A percentile compares a stretch with the other conserved stretches of the same genome.
These are phyloP conservation scores for Talaromyces pinophilus DNA, from an alignment of 2,329 filamentous ascomycete genomes.

Conservation along the genomic window DNA sequence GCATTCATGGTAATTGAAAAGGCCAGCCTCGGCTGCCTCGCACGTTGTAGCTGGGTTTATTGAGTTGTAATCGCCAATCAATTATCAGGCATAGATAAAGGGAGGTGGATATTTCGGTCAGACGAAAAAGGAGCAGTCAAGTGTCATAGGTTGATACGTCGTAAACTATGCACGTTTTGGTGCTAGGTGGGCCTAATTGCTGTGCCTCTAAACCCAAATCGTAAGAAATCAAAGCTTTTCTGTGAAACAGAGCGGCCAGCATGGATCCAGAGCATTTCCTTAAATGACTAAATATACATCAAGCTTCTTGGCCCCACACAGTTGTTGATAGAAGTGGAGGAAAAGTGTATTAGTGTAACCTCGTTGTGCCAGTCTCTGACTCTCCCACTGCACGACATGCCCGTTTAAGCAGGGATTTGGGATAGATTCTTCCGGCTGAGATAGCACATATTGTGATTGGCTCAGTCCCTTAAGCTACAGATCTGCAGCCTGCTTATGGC, in stretches of 20 bases:
- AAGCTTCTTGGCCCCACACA: neutral
- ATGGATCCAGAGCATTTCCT: neutral
- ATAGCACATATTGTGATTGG: neutral
- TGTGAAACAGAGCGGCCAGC: neutral
- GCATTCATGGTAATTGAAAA: neutral
- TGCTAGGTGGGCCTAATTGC: neutral
- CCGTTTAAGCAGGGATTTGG: neutral
- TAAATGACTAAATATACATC: neutral
- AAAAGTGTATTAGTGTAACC: neutral
- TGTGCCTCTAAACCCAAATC: neutral
- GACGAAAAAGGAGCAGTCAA: neutral
- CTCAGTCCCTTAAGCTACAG: neutral
- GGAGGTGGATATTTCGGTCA: neutral
- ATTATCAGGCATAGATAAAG: neutral
- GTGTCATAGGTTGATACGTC: neutral
- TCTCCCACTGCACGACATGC: slow-evolving; percentile 1
- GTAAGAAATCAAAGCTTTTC: neutral
- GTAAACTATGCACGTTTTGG: neutral
- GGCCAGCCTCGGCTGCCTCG: neutral
- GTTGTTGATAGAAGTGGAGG: neutral
- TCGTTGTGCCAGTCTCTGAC: neutral
- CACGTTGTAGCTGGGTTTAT: neutral
- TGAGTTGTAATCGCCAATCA: neutral
- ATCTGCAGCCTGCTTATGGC: neutral
- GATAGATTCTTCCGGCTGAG: neutral